Base-by-base conservation (phyloP, 78 protist species). In the Cavenderia fasciculata region DNA sequence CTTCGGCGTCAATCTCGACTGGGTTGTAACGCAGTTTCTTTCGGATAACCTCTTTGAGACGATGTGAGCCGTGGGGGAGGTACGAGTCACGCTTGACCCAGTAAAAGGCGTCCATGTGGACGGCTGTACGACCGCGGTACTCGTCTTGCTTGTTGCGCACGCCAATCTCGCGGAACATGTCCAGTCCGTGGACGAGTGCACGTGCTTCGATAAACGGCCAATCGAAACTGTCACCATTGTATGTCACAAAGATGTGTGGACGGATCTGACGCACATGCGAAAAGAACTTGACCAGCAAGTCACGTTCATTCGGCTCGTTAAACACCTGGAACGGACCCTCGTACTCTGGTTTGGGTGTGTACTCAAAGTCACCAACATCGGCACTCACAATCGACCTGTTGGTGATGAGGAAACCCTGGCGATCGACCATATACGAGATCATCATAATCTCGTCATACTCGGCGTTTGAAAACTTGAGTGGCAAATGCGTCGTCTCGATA, bases 61-160 rank as follows among this genome's bases (percentile, higher is more conserved):
- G 98, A 23, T 97, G 99, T n/a, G 85, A 33, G 3, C 99, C 99
- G 19, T 94, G 98, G 18, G 99, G 99, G 23, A 99, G 97, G 74
- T 99, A 99, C 0, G 97, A 89, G 78, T 99, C 99, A n/a, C 99
- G 97, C 95, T 97, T 93, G 11, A 99, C 99, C 99, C 99, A 99
- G 47, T 59, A 27, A 88, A 96, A 97, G 75, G 94, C 88, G 74
- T 99, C 99, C 87, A 99, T 47, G 77, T 99, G 99, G 21, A 56
- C 23, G 11, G 85, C 70, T 25, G 23, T 49, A 4, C 86, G 94
- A 16, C 94, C 66, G 11, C 41, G 19, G 76, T 85, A 97, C 33
- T 74, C 98, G n/a, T 59, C 59, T 11, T 85, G 72, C 10, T n/a
- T 18, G 29, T 29, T 36, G 59, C 62, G 65, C 19, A 93, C 68